phyloP scores from a whole-genome alignment of 1,139 yeast genomes.

The Candida mesenterica region DNA sequence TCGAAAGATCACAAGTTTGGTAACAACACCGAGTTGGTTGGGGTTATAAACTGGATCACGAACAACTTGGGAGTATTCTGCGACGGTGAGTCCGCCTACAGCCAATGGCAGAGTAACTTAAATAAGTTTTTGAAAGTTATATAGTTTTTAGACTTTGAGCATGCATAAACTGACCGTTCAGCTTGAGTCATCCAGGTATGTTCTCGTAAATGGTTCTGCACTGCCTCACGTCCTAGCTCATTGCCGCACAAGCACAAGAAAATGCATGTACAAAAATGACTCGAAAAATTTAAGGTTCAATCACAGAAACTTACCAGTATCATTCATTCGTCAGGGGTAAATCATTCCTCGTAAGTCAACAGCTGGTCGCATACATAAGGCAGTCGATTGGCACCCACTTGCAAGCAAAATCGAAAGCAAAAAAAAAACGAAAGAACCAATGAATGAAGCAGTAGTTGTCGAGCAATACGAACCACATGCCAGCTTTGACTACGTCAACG shows the following conservation, averaged over 20 bases:
- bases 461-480: background rate
- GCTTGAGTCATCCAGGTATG: no score
- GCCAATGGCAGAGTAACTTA: conserved; percentile 8
- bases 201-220: no score
- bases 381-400: no score
- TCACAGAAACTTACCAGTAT: no score
- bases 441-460: background rate
- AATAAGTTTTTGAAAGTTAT: background rate
- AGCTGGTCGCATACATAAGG: no score
- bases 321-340: no score
- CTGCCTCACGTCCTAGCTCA: no score
- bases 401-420: background rate
- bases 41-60: conserved; percentile 28
- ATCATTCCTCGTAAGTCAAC: no score
- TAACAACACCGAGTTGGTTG: conserved; percentile 19
- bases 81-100: conserved; percentile 16
- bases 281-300: no score
- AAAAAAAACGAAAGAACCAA: background rate
- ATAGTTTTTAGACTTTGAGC: no score
- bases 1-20: conserved; percentile 18
- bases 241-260: no score
- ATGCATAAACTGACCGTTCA: background rate
- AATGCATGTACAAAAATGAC: no score
- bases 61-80: conserved; percentile 29
- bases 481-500: conserved; percentile 46